A percentile compares a stretch with the other conserved stretches of the same genome.
Evolutionary conservation across 1,284 basidiomycete genomes (phyloP).

Genomic region (Trichosporon ovoides): DNA sequence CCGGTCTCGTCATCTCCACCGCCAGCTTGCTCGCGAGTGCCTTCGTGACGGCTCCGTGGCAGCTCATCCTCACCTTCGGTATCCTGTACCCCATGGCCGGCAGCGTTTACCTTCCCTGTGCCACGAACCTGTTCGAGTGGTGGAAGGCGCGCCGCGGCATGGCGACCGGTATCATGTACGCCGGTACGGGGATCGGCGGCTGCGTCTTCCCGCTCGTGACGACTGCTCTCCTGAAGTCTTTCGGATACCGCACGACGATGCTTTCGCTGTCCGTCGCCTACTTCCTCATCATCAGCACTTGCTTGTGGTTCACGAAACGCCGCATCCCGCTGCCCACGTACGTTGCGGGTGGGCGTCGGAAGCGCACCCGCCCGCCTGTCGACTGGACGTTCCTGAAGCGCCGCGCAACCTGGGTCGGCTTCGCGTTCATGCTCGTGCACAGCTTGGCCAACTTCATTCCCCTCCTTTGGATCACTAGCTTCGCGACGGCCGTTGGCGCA

Average conservation of each 20-base stretch:
- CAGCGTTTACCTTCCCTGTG: slow-evolving; percentile 40
- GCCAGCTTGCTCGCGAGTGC: slow-evolving; percentile 10
- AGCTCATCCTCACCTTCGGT: slow-evolving; percentile 44
- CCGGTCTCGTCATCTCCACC: slow-evolving; percentile 9
- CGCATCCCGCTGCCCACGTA: slow-evolving; percentile 30
- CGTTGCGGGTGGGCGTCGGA: not conserved
- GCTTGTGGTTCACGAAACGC: slow-evolving; percentile 39
- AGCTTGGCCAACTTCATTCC: slow-evolving; percentile 47
- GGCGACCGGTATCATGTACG: slow-evolving; percentile 44
- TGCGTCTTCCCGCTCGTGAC: slow-evolving; percentile 44
- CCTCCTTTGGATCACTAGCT: slow-evolving; percentile 36
- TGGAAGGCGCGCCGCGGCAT: slow-evolving; percentile 41
- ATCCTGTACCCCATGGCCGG: slow-evolving; percentile 32
- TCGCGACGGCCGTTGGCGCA: slow-evolving; percentile 35
- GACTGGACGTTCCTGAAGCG: slow-evolving; percentile 28
- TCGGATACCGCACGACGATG: slow-evolving; percentile 46
- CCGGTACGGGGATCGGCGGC: slow-evolving; percentile 44
- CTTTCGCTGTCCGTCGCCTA: slow-evolving; percentile 35
- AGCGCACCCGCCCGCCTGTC: slow-evolving; percentile 12
- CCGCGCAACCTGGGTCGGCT: slow-evolving; percentile 29
- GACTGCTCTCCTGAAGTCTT: slow-evolving; percentile 30
- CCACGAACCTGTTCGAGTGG: slow-evolving; percentile 46
- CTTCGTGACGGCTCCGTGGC: slow-evolving; percentile 39
- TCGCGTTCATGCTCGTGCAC: slow-evolving; percentile 32
- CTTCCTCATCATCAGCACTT: slow-evolving; percentile 24